Conservation (phyloP, 108 stramenopile species). For the Nitzschia inconspicua region DNA sequence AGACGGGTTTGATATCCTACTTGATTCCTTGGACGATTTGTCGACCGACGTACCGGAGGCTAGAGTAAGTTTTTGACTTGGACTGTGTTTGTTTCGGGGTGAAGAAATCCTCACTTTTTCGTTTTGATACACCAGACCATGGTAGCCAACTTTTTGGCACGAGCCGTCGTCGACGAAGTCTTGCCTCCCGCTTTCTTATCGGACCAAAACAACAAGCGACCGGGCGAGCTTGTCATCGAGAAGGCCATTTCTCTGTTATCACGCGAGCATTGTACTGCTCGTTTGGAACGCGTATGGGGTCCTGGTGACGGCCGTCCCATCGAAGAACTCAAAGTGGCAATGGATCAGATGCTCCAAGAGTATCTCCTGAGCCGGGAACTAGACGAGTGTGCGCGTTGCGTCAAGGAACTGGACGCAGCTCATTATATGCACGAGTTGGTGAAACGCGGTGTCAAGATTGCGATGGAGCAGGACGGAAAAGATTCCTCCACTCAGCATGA, state of each 20-base stretch:
- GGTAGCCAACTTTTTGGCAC: constrained; percentile 86
- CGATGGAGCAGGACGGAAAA: constrained; percentile 83
- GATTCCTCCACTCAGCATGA: constrained; percentile 25
- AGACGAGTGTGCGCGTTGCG: constrained; percentile 90
- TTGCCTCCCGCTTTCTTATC: constrained; percentile 91
- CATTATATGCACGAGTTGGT: constrained; percentile 97
- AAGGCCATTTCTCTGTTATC: constrained; percentile 82
- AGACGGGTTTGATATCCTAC: constrained; percentile 80
- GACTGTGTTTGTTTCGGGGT: not conserved
- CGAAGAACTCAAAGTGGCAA: constrained; percentile 87
- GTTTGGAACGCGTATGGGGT: constrained; percentile 94
- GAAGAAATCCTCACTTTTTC: not conserved
- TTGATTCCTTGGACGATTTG: constrained; percentile 86
- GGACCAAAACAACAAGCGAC: constrained; percentile 81
- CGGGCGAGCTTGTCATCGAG: constrained; percentile 80
- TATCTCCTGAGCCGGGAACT: constrained; percentile 87
- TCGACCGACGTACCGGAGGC: constrained; percentile 89
- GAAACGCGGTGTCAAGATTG: constrained; percentile 90
- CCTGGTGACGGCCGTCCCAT: constrained; percentile 95
- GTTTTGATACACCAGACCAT: constrained; percentile 42
- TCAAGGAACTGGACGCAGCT: constrained; percentile 78
- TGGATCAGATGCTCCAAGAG: constrained; percentile 91
- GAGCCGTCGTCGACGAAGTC: constrained; percentile 95
- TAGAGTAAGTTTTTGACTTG: constrained; percentile 39
- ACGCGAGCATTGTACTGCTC: constrained; percentile 87